Evolutionary conservation across 495 filamentous ascomycete species (phyloP), one percentile per base, ranked within the genome.

Genomic region (Coniosporium apollinis): DNA sequence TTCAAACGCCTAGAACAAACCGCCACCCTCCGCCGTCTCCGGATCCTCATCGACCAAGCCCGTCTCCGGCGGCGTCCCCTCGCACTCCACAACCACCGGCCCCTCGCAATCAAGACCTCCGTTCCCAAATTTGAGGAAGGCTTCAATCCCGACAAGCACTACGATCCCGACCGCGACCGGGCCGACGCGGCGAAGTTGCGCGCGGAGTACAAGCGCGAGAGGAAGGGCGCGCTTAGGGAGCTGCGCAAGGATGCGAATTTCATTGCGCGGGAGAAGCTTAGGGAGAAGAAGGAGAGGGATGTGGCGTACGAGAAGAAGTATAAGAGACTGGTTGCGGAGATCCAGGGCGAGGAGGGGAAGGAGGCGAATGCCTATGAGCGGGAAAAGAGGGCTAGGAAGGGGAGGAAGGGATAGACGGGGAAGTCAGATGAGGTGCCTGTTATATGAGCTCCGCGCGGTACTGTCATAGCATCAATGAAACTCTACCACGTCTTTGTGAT

Each of bases 111-210:
- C 59, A 82, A 84, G 48, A 72, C 74, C 6, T 74, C 75, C 30
- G 76, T 94, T 17, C 89, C 89, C 46, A 94, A 93, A 60, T 99
- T 96, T 64, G 91, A 99, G 61, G 85, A 93, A 54, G 62, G 70
- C 43, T 99, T 84, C 72, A 84, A 86, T 54, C 89, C 85, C 9
- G 70, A 82, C 64, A 85, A 81, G 57, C 87, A 92, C 65, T 94
- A 96, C 67, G 89, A 99, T 48, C 82, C 83, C 1, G 75, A 96
- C 54, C 71, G 72, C 34, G 85, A 89, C 50, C 79, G 89, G 18
- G 69, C 76, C n/a, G 83, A 91, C 41, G 44, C 72, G 30, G 72
- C 70, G 44, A 84, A 82, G 47, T 65, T 99, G 48, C 74, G 70
- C 58, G 74, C 75, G 30, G 87, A 99, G 61, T 74, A 82, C 69